Conservation (phyloP, 2,329 filamentous ascomycete genomes). For the Trichoderma harzianum region DNA sequence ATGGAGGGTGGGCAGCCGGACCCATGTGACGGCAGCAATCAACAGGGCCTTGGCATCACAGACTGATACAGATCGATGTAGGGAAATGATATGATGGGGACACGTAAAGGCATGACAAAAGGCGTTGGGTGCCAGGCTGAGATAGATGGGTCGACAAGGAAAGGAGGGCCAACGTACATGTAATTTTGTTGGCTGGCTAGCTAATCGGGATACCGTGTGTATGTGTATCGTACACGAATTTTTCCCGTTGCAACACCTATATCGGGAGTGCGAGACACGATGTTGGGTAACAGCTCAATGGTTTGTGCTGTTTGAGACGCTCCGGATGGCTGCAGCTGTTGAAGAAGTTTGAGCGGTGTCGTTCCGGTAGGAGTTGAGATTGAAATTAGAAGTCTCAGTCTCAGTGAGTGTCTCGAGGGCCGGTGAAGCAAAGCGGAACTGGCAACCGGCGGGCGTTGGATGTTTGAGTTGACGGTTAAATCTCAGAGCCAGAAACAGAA, state of each 20-base stretch:
- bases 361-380: background rate
- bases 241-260: background rate
- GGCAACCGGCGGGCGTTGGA: background rate
- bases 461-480: constrained; percentile 3
- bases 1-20: constrained; percentile 3
- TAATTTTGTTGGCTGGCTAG: background rate
- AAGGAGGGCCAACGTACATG: constrained; percentile 11
- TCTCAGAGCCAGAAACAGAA: background rate
- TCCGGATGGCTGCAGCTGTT: background rate
- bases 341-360: background rate
- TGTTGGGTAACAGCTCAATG: background rate
- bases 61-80: background rate
- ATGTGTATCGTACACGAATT: constrained; percentile 11
- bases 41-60: constrained; percentile 9
- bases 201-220: background rate
- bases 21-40: constrained; percentile 7
- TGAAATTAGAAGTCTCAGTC: background rate
- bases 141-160: background rate
- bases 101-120: background rate
- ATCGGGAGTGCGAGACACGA: background rate
- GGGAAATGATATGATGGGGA: background rate
- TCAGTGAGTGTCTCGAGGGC: constrained; percentile 1
- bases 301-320: background rate
- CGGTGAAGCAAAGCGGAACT: background rate
- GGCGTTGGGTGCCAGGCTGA: background rate